Evolutionary conservation across 1,139 yeast species (phyloP).

Genomic region (Candida mesenterica): DNA sequence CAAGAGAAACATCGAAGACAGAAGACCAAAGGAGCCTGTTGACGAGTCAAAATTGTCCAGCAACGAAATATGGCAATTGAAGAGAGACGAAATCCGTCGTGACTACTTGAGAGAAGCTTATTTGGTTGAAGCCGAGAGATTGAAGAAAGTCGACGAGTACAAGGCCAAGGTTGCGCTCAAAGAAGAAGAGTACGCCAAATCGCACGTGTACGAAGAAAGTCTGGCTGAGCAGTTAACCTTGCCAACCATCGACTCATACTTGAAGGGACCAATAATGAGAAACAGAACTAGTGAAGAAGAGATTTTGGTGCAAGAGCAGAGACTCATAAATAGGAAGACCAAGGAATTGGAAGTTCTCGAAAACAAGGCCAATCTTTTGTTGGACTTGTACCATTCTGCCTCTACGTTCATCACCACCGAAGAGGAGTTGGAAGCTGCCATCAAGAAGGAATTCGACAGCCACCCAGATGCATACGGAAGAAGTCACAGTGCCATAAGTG

Average conservation of each 20-base stretch:
- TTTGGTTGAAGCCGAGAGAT: slow-evolving; percentile 45
- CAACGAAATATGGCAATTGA: slow-evolving; percentile 52
- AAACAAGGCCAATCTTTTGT: slow-evolving; percentile 52
- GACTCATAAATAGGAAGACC: slow-evolving; percentile 35
- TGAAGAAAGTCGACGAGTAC: slow-evolving; percentile 28
- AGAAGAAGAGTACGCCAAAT: slow-evolving; percentile 25
- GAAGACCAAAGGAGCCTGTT: slow-evolving; percentile 31
- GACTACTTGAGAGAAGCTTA: slow-evolving; percentile 68
- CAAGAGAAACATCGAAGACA: slow-evolving; percentile 46
- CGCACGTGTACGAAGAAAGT: slow-evolving; percentile 24
- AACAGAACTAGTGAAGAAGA: slow-evolving; percentile 70
- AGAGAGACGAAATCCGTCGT: slow-evolving; percentile 70
- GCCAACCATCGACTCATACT: slow-evolving; percentile 73
- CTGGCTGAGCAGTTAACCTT: slow-evolving; percentile 62
- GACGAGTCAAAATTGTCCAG: slow-evolving; percentile 37
- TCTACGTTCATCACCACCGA: slow-evolving; percentile 64
- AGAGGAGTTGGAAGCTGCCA: slow-evolving; percentile 56
- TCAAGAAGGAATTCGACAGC: slow-evolving; percentile 55
- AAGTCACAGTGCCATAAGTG: slow-evolving; percentile 33
- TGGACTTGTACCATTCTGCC: slow-evolving; percentile 73
- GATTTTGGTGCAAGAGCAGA: slow-evolving; percentile 30
- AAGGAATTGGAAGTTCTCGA: slow-evolving; percentile 34
- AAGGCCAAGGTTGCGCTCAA: slow-evolving; percentile 25
- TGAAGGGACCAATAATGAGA: slow-evolving; percentile 69
- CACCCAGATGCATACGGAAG: slow-evolving; percentile 39